Percentiles rank a stretch among this genome's conserved stretches.
phyloP scores from a whole-genome alignment of 2,329 filamentous ascomycete species.

The Penicillium polonicum region DNA sequence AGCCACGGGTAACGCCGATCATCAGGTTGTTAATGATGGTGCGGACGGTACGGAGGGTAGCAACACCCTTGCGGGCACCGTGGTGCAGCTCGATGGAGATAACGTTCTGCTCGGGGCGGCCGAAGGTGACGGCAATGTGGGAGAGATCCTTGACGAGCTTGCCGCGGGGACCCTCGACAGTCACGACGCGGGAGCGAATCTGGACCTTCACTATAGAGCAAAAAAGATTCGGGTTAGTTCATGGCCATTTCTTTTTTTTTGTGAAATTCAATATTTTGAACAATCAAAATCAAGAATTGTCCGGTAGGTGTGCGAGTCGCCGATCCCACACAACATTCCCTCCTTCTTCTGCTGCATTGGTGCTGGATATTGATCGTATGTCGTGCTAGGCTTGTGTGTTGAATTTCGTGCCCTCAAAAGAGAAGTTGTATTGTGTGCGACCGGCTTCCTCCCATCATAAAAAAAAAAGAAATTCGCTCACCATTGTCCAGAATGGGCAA shows the following conservation, averaged over 20 bases:
- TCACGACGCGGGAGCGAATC: slow-evolving; percentile 96
- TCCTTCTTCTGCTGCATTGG: background rate
- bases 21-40: slow-evolving; percentile 99
- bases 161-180: slow-evolving; percentile 95
- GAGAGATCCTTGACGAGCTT: slow-evolving; percentile 96
- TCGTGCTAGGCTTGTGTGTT: background rate
- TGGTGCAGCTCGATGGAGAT: slow-evolving; percentile 99
- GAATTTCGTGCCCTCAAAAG: slow-evolving; percentile 4
- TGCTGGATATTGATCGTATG: slow-evolving; percentile 1
- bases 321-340: slow-evolving; percentile 12
- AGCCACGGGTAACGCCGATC: slow-evolving; percentile 97
- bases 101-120: slow-evolving; percentile 75
- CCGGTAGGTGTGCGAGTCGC: slow-evolving; percentile 3
- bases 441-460: slow-evolving; percentile 17
- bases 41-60: slow-evolving; percentile 95
- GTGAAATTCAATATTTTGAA: slow-evolving; percentile 10
- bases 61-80: slow-evolving; percentile 95
- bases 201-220: slow-evolving; percentile 78
- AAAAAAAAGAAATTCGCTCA: slow-evolving; percentile 54
- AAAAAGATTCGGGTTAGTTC: slow-evolving; percentile 15
- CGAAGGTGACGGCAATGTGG: slow-evolving; percentile 96
- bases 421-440: slow-evolving; percentile 15
- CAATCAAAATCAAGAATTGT: slow-evolving; percentile 4
- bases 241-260: background rate
- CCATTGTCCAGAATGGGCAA: slow-evolving; percentile 95